Conservation (phyloP, 768 basidiomycete genomes). For the Tephrocybe sp. region DNA sequence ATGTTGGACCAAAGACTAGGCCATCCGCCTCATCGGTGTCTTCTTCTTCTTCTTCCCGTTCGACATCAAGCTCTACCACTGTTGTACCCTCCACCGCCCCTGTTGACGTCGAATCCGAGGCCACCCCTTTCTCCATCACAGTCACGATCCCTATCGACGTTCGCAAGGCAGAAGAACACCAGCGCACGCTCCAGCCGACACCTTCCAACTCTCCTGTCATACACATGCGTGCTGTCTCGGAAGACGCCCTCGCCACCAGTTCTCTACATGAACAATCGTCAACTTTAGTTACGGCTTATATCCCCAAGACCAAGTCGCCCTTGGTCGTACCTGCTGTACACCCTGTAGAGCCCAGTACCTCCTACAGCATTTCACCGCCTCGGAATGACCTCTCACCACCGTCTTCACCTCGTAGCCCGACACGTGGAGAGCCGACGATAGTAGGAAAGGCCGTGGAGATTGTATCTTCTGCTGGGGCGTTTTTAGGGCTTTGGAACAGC, state of each 20-base stretch:
- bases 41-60: conserved; percentile 22
- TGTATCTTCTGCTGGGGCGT: conserved; percentile 75
- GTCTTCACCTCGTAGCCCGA: conserved; percentile 17
- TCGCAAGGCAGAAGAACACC: conserved; percentile 19
- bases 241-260: conserved; percentile 11
- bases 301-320: conserved; percentile 26
- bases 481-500: conserved; percentile 55
- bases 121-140: conserved; percentile 1
- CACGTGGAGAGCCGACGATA: conserved; percentile 29
- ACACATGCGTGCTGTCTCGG: conserved; percentile 24
- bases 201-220: conserved; percentile 62
- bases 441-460: conserved; percentile 68
- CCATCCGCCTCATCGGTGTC: conserved; percentile 16
- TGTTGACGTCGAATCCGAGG: neutral
- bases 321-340: conserved; percentile 29
- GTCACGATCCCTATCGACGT: conserved; percentile 11
- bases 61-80: conserved; percentile 25
- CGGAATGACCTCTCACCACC: conserved; percentile 13
- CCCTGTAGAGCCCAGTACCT: conserved; percentile 33
- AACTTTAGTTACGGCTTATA: conserved; percentile 16
- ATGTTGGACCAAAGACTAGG: conserved; percentile 5
- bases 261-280: conserved; percentile 11
- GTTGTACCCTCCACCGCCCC: conserved; percentile 12
- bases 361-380: conserved; percentile 28
- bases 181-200: conserved; percentile 43